Conservation (phyloP, 192 early-diverging fungal genomes). For the Linnemannia exigua region DNA sequence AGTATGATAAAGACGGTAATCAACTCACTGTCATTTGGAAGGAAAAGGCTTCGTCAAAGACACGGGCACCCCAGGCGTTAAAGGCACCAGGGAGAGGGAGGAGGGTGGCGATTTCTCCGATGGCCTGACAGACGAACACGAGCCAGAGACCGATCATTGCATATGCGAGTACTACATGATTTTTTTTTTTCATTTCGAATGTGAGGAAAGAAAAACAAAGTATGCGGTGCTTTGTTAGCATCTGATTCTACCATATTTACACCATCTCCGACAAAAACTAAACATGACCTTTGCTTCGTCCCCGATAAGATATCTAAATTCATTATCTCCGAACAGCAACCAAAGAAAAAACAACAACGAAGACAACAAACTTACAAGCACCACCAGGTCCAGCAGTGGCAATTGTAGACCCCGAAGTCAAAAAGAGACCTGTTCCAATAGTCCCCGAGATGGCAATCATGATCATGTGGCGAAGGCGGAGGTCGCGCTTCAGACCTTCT, state of each 20-base stretch:
- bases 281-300: neutral
- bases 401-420: constrained; percentile 79
- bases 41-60: constrained; percentile 81
- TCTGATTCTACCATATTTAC: neutral
- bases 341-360: neutral
- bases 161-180: constrained; percentile 73
- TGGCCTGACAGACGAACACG: constrained; percentile 75
- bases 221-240: neutral
- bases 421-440: constrained; percentile 82
- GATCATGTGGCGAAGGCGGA: constrained; percentile 69
- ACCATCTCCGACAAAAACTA: neutral
- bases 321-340: neutral
- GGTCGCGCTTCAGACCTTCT: constrained; percentile 63
- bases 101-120: constrained; percentile 87
- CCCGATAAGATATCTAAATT: neutral
- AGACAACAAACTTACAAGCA: constrained; percentile 15
- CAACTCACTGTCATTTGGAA: constrained; percentile 65
- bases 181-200: neutral
- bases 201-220: neutral
- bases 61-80: constrained; percentile 80
- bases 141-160: constrained; percentile 72
- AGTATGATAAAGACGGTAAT: neutral
- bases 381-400: constrained; percentile 82
- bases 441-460: constrained; percentile 84
- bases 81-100: constrained; percentile 86